Percentiles rank a stretch among this genome's conserved stretches.
Conservation (phyloP, 768 basidiomycete species). For the Nidularia pulvinata region DNA sequence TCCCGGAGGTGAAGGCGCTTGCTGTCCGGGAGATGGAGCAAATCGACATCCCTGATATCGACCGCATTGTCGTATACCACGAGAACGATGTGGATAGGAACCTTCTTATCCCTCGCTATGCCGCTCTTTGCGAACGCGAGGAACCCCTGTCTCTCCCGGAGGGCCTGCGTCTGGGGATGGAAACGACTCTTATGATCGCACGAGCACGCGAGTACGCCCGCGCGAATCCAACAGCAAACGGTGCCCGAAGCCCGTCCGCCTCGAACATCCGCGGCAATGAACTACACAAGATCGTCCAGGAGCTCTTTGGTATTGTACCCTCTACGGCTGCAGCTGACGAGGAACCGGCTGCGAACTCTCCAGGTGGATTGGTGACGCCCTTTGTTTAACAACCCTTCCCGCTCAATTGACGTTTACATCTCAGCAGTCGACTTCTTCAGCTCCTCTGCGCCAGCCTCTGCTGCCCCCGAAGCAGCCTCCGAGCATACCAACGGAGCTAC, state of each 20-base stretch:
- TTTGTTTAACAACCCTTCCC: constrained; percentile 4
- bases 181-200: constrained; percentile 52
- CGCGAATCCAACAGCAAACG: constrained; percentile 23
- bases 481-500: constrained; percentile 3
- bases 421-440: constrained; percentile 1
- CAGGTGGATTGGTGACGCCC: constrained; percentile 33
- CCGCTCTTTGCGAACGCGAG: constrained; percentile 46
- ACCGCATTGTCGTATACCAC: constrained; percentile 60
- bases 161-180: constrained; percentile 53
- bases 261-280: constrained; percentile 25
- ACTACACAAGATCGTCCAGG: constrained; percentile 29
- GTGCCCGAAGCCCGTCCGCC: constrained; percentile 30
- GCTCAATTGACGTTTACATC: not conserved
- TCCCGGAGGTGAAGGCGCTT: constrained; percentile 47
- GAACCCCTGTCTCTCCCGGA: constrained; percentile 54
- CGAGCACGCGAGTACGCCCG: constrained; percentile 50
- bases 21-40: constrained; percentile 57
- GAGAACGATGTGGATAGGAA: constrained; percentile 42
- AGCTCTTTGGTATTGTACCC: constrained; percentile 23
- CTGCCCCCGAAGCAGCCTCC: constrained; percentile 3
- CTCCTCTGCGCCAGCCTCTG: constrained; percentile 10
- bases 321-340: constrained; percentile 5
- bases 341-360: constrained; percentile 4
- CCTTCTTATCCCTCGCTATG: constrained; percentile 52
- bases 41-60: constrained; percentile 38